Evolutionary conservation across 139 green algal species (phyloP), one percentile per base, ranked within the genome.

Genomic region (Chlamydomonas eustigma): DNA sequence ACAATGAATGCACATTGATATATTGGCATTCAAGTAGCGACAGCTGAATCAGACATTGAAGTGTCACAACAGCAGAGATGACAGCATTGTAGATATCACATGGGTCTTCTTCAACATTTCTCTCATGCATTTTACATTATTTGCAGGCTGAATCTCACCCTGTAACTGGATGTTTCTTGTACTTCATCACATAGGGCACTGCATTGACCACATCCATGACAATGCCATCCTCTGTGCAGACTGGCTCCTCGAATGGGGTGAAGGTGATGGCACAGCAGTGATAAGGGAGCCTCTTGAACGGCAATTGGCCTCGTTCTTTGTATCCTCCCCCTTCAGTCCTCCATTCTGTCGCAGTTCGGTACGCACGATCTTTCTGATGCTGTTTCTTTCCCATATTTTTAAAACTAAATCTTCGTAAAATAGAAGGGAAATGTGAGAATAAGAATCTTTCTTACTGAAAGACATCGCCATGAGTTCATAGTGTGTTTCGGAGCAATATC

Each of bases 221-320:
- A 0, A 83, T 93, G 75, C 92, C 93, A 64, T 97, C 93, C 0
- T 84, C 77, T 24, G 91, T 94, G 77, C 87, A 94, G 2, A 94
- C 94, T n/a, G 94, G 85, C 65, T 98, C 94, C 73, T 98, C 90
- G 75, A 97, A 98, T 1, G 93, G 92, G 2, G 88, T 91, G 83
- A 98, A 97, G 2, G 87, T 85, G 50, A 98, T 93, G 52, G 90
- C 94, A 77, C 94, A 98, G 86, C 94, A 97, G 80, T 94, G 82
- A 83, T 97, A 98, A 1, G 94, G 94, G 52, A 98, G 88, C 22
- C 88, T 81, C 38, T 88, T 89, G 80, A 97, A 97, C 18, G 84
- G 81, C 0, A 86, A 77, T 0, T 51, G 30, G n/a, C 38, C 51
- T 4, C 25, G 72, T 24, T 73, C 3, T 51, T 82, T 84, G 63